Percentiles rank a stretch among this genome's conserved stretches.
Evolutionary conservation across 371 early-diverging fungal species (phyloP).

Genomic region (Fennellomyces sp.): DNA sequence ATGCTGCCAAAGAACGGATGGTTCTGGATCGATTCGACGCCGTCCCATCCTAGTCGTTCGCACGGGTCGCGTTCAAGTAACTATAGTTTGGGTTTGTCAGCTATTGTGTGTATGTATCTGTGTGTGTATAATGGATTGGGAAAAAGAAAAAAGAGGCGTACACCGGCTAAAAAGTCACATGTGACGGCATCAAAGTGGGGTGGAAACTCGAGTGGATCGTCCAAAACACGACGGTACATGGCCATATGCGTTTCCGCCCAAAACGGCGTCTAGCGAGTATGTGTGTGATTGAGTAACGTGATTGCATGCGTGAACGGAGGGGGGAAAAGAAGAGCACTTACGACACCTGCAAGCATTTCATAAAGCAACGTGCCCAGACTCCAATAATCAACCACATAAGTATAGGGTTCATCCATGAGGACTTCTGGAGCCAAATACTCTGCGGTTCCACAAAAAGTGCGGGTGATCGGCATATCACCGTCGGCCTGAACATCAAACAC

Average conservation of each 20-base stretch:
- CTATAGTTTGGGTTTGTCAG: constrained; percentile 27
- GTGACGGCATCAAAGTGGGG: constrained; percentile 57
- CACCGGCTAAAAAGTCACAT: constrained; percentile 59
- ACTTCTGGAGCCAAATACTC: constrained; percentile 94
- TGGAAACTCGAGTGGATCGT: constrained; percentile 75
- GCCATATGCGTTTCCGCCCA: constrained; percentile 78
- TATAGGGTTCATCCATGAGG: constrained; percentile 79
- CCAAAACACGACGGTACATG: constrained; percentile 83
- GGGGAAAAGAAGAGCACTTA: constrained; percentile 29
- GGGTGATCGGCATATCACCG: constrained; percentile 54
- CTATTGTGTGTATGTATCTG: too few relatives aligned
- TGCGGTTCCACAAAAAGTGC: constrained; percentile 95
- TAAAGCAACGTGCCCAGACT: constrained; percentile 92
- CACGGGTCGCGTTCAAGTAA: constrained; percentile 70
- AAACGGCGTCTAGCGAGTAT: constrained; percentile 70
- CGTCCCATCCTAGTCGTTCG: constrained; percentile 66
- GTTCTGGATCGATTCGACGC: constrained; percentile 60
- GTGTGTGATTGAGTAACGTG: constrained; percentile 1
- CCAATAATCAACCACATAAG: constrained; percentile 96
- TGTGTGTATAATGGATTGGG: not conserved
- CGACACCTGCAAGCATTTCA: constrained; percentile 76
- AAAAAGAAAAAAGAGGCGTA: constrained; percentile 39
- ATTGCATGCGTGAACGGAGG: not conserved
- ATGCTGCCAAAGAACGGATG: constrained; percentile 69
- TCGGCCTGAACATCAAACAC: constrained; percentile 47